Conservation (phyloP, 2,329 filamentous ascomycete species). For the Botrytis tulipae region DNA sequence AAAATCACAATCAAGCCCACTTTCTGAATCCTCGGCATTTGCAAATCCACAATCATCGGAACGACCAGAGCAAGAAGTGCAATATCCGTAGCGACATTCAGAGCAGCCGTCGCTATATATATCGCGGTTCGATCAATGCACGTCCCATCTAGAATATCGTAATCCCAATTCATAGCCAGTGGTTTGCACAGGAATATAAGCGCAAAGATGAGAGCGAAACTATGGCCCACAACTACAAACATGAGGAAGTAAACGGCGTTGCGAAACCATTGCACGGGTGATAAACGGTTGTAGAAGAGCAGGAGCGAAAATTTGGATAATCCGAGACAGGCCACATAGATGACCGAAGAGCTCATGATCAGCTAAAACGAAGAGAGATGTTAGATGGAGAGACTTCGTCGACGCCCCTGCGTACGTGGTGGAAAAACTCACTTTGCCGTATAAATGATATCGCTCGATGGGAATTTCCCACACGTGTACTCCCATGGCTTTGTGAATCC, state of each 20-base stretch:
- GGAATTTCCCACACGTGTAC: slow-evolving; percentile 13
- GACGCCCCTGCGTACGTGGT: background rate
- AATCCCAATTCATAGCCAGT: slow-evolving; percentile 5
- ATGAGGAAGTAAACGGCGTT: slow-evolving; percentile 5
- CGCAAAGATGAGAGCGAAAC: slow-evolving; percentile 12
- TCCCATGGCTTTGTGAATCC: background rate
- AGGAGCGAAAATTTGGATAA: slow-evolving; percentile 16
- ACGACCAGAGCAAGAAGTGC: background rate
- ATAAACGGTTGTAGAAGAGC: slow-evolving; percentile 13
- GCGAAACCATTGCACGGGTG: slow-evolving; percentile 7
- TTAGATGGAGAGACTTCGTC: background rate
- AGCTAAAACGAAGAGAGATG: background rate
- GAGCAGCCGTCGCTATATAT: slow-evolving; percentile 2
- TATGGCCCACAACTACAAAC: slow-evolving; percentile 3
- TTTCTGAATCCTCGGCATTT: slow-evolving; percentile 13
- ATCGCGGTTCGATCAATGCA: slow-evolving; percentile 12
- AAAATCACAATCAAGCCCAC: slow-evolving; percentile 16
- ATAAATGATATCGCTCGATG: background rate
- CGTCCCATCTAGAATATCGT: background rate
- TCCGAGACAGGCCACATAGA: slow-evolving; percentile 16
- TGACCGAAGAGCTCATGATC: slow-evolving; percentile 14
- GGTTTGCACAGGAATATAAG: slow-evolving; percentile 7
- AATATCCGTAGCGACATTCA: slow-evolving; percentile 12
- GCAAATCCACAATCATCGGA: slow-evolving; percentile 7
- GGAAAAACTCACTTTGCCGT: background rate